Base-by-base conservation (phyloP, 495 filamentous ascomycete genomes). In the Annulohypoxylon stygium region DNA sequence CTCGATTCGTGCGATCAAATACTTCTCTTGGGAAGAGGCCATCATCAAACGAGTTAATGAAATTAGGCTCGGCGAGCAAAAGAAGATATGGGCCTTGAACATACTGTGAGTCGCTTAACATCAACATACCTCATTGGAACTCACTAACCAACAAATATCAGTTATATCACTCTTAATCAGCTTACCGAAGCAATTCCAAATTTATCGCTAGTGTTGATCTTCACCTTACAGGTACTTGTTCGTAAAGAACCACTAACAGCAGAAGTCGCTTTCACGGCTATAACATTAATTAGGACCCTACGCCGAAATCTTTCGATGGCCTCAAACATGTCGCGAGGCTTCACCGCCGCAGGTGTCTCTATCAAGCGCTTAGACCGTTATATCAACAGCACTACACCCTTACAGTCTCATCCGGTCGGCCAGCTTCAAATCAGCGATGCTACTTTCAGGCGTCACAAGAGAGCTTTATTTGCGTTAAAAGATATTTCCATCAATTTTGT, bases 1-100 rank as follows among this genome's bases (percentile, higher is more conserved):
- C 34, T 84, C 84, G 3, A 86, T 87, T 45, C 81, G 81, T 20
- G 82, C 82, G 6, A 80, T 87, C 73, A 87, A 87, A 62, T 87
- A 86, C 63, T 87, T 87, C 70, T 80, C 83, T 7, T 87, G 84
- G 85, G 84, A 87, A 54, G 80, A 83, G 9, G 80, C 82, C 14
- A 81, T 85, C 59, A 74, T 81, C 10, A 71, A 82, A 18, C 77
- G 77, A 34, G 79, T 86, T 48, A 81, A 81, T 39, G 78, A 78
- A 12, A 79, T 82, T 14, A 81, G 84, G 7, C 59, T 66, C 20
- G 75, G 80, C n/a, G 85, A 87, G 59, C 85, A 86, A 50, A 79
- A 78, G 45, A 81, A 81, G 64, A 80, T 86, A 23, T 87, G 85
- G 85, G 73, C 69, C 20, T 69, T 84, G 25, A 82, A 82, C 45